Conservation (phyloP, 768 basidiomycete genomes). For the Mycena leptocephala region DNA sequence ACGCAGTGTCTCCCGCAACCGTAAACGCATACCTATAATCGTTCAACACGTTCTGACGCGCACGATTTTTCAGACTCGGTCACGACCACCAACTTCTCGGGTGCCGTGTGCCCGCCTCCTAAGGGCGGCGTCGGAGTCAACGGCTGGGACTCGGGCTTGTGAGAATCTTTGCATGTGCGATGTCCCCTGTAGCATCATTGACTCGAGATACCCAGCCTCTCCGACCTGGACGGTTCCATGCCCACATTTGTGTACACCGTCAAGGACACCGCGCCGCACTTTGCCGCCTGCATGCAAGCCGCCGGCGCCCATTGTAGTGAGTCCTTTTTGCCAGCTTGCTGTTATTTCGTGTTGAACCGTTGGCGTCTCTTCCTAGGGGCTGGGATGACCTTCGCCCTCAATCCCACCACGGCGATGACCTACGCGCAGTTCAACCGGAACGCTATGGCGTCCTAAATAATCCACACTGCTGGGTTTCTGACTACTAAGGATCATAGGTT, state of each 20-base stretch:
- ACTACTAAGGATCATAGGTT: no score
- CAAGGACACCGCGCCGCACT: slow-evolving; percentile 30
- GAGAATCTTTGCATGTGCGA: background rate
- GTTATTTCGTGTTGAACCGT: background rate
- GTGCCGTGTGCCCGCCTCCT: slow-evolving; percentile 39
- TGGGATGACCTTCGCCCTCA: slow-evolving; percentile 32
- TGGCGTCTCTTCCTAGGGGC: background rate
- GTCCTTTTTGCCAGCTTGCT: background rate
- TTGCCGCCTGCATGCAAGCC: slow-evolving; percentile 39
- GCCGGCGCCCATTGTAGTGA: slow-evolving; percentile 36
- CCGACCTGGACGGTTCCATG: slow-evolving; percentile 30
- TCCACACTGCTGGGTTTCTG: no score
- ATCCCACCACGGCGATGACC: slow-evolving; percentile 24
- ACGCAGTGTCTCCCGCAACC: slow-evolving; percentile 27
- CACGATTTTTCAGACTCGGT: slow-evolving; percentile 27
- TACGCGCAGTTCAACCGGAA: slow-evolving; percentile 26
- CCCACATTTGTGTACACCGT: slow-evolving; percentile 29
- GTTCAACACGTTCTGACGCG: background rate
- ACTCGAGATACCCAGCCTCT: slow-evolving; percentile 6
- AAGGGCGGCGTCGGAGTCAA: slow-evolving; percentile 33
- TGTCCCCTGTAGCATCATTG: background rate
- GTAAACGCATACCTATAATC: background rate
- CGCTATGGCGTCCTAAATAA: slow-evolving; percentile 16
- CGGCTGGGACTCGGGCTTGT: slow-evolving; percentile 42
- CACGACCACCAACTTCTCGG: slow-evolving; percentile 37